A percentile compares a stretch with the other conserved stretches of the same genome.
Conservation (phyloP, 768 basidiomycete genomes). For the Stropharia rugosoannulata region DNA sequence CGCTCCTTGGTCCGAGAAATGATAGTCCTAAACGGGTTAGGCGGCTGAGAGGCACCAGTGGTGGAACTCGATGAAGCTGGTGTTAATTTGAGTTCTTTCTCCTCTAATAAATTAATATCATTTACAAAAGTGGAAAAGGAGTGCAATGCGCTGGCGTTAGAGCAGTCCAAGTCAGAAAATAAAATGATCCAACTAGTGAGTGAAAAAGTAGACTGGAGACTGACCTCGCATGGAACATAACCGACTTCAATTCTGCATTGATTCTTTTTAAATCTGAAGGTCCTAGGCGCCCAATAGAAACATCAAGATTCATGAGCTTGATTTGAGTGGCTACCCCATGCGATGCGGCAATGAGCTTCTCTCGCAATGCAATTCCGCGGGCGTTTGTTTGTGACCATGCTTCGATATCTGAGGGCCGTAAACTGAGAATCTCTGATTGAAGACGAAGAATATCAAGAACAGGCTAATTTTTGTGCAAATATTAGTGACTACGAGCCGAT, state of each 20-base stretch:
- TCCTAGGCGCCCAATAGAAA: constrained; percentile 42
- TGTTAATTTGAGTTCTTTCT: constrained; percentile 18
- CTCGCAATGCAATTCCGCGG: constrained; percentile 24
- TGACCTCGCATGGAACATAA: constrained; percentile 38
- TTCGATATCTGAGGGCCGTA: constrained; percentile 32
- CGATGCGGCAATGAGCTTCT: constrained; percentile 27
- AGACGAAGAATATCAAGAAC: constrained; percentile 29
- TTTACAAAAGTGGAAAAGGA: constrained; percentile 39
- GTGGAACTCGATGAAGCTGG: constrained; percentile 1
- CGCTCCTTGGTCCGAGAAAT: constrained; percentile 27
- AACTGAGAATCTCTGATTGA: constrained; percentile 30
- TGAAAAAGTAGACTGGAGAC: constrained; percentile 7
- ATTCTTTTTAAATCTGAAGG: constrained; percentile 39
- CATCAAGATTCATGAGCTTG: constrained; percentile 38
- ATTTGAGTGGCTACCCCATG: constrained; percentile 34
- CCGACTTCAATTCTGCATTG: constrained; percentile 34
- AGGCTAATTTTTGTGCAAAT: constrained; percentile 22
- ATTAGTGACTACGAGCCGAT: not conserved
- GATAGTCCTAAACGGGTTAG: constrained; percentile 28
- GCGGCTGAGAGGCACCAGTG: constrained; percentile 9
- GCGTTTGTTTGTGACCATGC: constrained; percentile 29
- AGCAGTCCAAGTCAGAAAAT: too few species aligned
- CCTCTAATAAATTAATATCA: constrained; percentile 25
- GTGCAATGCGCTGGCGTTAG: constrained; percentile 28
- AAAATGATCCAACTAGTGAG: too few species aligned